Conservation (phyloP, 768 basidiomycete species). For the Leccinum incarnatum region DNA sequence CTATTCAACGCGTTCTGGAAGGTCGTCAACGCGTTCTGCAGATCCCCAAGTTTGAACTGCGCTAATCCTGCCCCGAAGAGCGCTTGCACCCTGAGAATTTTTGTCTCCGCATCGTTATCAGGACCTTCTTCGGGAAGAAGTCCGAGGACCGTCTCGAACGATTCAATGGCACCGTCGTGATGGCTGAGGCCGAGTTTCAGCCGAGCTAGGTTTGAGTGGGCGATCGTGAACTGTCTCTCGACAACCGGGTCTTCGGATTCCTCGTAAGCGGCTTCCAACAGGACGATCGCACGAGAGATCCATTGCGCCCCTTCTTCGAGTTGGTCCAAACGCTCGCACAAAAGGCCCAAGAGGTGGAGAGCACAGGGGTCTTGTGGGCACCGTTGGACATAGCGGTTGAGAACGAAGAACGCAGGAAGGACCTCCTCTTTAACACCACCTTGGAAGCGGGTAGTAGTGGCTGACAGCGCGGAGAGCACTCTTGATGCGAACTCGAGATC, state of each 20-base stretch:
- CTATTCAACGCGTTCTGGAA: constrained; percentile 68
- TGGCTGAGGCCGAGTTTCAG: constrained; percentile 60
- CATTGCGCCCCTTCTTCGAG: constrained; percentile 54
- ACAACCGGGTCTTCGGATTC: constrained; percentile 75
- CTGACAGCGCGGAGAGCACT: constrained; percentile 45
- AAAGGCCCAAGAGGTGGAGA: constrained; percentile 77
- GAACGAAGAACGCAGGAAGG: constrained; percentile 75
- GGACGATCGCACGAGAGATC: constrained; percentile 57
- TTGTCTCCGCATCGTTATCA: constrained; percentile 33
- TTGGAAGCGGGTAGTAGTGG: constrained; percentile 11
- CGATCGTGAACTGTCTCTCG: constrained; percentile 77
- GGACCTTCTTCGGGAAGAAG: constrained; percentile 54
- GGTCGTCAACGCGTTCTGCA: constrained; percentile 57
- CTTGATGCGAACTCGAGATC: constrained; percentile 74
- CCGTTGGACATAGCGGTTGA: constrained; percentile 71
- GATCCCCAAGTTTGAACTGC: constrained; percentile 59
- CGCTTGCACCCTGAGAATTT: constrained; percentile 55
- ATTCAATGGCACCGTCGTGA: constrained; percentile 59
- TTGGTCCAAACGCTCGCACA: constrained; percentile 83
- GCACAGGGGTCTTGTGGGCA: constrained; percentile 70
- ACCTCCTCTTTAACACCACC: constrained; percentile 44
- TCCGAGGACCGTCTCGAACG: constrained; percentile 70
- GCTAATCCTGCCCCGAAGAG: constrained; percentile 73
- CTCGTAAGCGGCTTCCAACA: constrained; percentile 89
- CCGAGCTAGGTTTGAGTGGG: constrained; percentile 80